These are phyloP conservation scores for Fusarium sororula DNA, from an alignment of 2,329 filamentous ascomycete genomes.

Conservation along the genomic window DNA sequence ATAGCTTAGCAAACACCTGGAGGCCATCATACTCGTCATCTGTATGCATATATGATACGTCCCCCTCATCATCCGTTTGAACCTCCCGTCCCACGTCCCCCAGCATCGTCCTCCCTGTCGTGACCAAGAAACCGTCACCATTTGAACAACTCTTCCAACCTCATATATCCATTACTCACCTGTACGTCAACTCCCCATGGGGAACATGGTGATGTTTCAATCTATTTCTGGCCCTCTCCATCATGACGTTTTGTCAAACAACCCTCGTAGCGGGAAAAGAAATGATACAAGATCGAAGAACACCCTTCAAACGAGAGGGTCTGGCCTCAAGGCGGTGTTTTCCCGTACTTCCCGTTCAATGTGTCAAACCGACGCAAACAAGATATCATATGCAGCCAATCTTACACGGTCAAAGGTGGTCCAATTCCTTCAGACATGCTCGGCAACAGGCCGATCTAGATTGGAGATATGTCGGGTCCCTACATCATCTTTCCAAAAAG, in stretches of 20 bases:
- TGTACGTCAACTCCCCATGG: slow-evolving; percentile 1
- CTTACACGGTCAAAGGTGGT: neutral
- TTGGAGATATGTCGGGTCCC: slow-evolving; percentile 15
- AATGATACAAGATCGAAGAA: slow-evolving; percentile 2
- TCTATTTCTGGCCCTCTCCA: slow-evolving; percentile 29
- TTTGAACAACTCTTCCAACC: neutral
- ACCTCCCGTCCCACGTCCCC: slow-evolving; percentile 37
- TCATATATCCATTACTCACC: neutral
- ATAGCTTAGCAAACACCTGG: neutral
- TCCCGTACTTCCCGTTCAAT: slow-evolving; percentile 22
- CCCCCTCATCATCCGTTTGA: slow-evolving; percentile 30
- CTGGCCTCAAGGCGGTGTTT: neutral
- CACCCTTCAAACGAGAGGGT: slow-evolving; percentile 12
- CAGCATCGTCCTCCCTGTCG: slow-evolving; percentile 31
- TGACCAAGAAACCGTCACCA: slow-evolving; percentile 26
- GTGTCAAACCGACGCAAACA: slow-evolving; percentile 30
- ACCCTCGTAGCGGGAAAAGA: neutral
- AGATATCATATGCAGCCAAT: slow-evolving; percentile 6
- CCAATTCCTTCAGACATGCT: neutral
- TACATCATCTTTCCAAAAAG: slow-evolving; percentile 22
- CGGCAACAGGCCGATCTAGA: slow-evolving; percentile 19
- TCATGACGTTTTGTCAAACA: slow-evolving; percentile 26
- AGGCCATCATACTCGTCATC: neutral
- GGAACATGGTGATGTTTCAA: slow-evolving; percentile 17
- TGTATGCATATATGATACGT: neutral